Evolutionary conservation across 2,329 filamentous ascomycete genomes (phyloP), one percentile per base, ranked within the genome.

Genomic region (Fulvia fulva): DNA sequence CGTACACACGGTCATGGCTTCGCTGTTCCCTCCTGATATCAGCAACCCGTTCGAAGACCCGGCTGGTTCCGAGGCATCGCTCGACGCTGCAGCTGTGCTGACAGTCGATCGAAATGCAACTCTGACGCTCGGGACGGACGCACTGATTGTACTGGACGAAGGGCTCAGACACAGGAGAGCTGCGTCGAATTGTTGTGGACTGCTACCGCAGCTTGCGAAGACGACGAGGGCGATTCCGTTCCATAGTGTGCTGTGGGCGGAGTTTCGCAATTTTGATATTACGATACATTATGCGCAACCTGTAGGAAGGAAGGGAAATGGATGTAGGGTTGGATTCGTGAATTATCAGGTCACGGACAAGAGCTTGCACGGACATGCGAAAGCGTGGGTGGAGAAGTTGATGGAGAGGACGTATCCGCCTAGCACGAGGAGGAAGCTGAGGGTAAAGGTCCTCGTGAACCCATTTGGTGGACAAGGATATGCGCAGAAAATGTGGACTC

Each of bases 371-470:
- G 66, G 77, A 46, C 74, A 80, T n/a, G 76, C 80, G 8, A 77
- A 81, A 50, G 66, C 71, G 57, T 97, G 90, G 85, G 77, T 86
- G 37, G 77, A 81, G 26, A 78, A 76, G 53, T 80, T 97, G 32
- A 72, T 96, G 21, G 77, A 85, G 34, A 81, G 81, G 49, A 85
- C 92, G 23, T 97, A 96, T 68, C 87, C 78, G 56, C 77, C 78
- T 7, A 82, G 88, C 1, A 64, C 63, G 49, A 84, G 88, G 68
- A 82, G 81, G 54, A 82, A 80, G 58, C 94, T 91, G 74, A 85
- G 90, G 49, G 86, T 94, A 62, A 96, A 94, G 73, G 86, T 97
- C 12, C 78, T 97, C 45, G 82, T 99, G 61, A 99, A 99, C 73
- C 94, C 94, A 0, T 88, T 92, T 67, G 90, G 91, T 14, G 94